These are phyloP conservation scores for Canna indica DNA, from an alignment of 176 grass and related monocot species.

Conservation along the genomic window DNA sequence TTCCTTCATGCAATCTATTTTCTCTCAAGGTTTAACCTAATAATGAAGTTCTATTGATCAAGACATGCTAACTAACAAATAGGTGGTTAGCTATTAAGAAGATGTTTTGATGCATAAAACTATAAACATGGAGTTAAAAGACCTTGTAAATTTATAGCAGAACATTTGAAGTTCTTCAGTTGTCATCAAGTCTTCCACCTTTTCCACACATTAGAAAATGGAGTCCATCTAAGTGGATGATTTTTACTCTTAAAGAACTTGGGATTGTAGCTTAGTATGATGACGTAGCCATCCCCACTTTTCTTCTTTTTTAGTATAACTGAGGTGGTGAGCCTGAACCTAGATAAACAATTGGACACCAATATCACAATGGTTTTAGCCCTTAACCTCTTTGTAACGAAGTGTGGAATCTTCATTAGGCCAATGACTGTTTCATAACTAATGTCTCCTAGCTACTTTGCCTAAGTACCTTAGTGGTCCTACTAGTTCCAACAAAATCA, in stretches of 20 bases:
- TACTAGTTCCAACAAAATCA: background rate
- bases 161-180: background rate
- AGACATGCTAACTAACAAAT: background rate
- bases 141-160: background rate
- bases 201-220: background rate
- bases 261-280: background rate
- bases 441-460: background rate
- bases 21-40: background rate
- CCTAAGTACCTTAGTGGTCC: background rate
- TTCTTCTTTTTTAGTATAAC: background rate
- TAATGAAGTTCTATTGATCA: background rate
- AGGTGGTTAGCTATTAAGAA: background rate
- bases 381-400: background rate
- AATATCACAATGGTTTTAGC: background rate
- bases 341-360: background rate
- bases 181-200: background rate
- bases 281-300: background rate
- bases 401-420: background rate
- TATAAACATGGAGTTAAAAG: background rate
- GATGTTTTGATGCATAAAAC: background rate
- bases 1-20: background rate
- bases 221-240: background rate
- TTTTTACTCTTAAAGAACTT: background rate
- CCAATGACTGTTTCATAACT: background rate
- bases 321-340: background rate